phyloP scores from a whole-genome alignment of 2,329 filamentous ascomycete genomes.

The Periglandula ipomoeae region DNA sequence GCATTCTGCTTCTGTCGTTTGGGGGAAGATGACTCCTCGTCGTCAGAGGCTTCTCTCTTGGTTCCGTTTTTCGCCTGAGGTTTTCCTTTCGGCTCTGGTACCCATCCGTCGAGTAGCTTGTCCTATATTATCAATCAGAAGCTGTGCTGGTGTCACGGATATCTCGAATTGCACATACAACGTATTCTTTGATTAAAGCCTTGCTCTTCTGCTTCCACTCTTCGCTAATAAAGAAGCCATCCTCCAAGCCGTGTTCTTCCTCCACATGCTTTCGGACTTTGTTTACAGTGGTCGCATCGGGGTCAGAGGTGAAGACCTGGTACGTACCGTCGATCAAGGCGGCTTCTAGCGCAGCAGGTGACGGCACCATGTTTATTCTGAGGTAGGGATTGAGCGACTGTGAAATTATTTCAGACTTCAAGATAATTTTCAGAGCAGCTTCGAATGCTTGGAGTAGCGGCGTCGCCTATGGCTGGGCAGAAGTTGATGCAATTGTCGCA shows the following conservation, averaged over 20 bases:
- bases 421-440: neutral
- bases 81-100: constrained; percentile 20
- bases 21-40: constrained; percentile 19
- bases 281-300: constrained; percentile 46
- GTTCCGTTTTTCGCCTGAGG: constrained; percentile 16
- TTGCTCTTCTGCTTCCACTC: constrained; percentile 54
- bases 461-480: neutral
- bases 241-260: constrained; percentile 35
- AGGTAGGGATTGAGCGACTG: neutral
- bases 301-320: constrained; percentile 33
- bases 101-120: constrained; percentile 28
- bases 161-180: constrained; percentile 34
- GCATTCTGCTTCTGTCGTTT: constrained; percentile 2
- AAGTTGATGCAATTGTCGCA: neutral
- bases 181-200: constrained; percentile 41
- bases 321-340: constrained; percentile 38
- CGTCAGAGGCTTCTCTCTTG: constrained; percentile 26
- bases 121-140: constrained; percentile 16
- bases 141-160: neutral
- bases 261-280: constrained; percentile 44
- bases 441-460: neutral
- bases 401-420: neutral
- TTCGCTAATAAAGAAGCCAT: constrained; percentile 38
- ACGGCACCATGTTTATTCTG: constrained; percentile 19
- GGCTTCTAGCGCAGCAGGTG: constrained; percentile 32